phyloP scores from a whole-genome alignment of 1,284 basidiomycete species.

The Mycena citricolor region DNA sequence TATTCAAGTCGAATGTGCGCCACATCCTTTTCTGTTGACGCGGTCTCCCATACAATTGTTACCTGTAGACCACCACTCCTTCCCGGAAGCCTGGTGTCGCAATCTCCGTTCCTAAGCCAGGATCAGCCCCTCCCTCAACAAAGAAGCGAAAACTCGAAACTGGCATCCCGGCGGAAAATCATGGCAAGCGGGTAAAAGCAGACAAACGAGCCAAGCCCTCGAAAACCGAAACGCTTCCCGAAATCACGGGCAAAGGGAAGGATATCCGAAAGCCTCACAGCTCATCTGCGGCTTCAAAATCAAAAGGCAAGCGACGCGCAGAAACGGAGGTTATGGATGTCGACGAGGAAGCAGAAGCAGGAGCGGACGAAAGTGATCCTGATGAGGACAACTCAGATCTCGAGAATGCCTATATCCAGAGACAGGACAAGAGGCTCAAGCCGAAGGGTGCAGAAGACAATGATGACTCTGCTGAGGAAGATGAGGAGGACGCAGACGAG shows the following conservation, averaged over 20 bases:
- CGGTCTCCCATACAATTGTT: too few species aligned
- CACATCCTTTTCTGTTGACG: neutral
- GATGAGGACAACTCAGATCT: too few species aligned
- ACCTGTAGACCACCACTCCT: too few species aligned
- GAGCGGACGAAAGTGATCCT: slow-evolving; percentile 19
- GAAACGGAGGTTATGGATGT: slow-evolving; percentile 22
- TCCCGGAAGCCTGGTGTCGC: slow-evolving; percentile 18
- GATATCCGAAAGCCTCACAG: too few species aligned
- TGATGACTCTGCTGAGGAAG: neutral
- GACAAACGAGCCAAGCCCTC: slow-evolving; percentile 24
- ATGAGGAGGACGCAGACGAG: slow-evolving; percentile 7
- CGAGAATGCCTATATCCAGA: too few species aligned
- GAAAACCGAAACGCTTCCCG: too few species aligned
- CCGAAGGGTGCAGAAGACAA: too few species aligned
- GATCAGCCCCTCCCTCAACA: slow-evolving; percentile 24
- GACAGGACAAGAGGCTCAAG: too few species aligned
- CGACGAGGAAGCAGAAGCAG: slow-evolving; percentile 25
- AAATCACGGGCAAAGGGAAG: too few species aligned
- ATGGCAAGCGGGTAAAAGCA: slow-evolving; percentile 18
- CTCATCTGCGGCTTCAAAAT: too few species aligned
- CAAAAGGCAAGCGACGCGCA: slow-evolving; percentile 22
- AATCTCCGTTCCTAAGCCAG: slow-evolving; percentile 25
- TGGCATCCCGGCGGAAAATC: slow-evolving; percentile 5
- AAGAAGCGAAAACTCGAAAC: slow-evolving; percentile 36
- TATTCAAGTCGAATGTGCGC: slow-evolving; percentile 40